Conservation (phyloP, 768 basidiomycete species). For the Kwoniella dendrophila region DNA sequence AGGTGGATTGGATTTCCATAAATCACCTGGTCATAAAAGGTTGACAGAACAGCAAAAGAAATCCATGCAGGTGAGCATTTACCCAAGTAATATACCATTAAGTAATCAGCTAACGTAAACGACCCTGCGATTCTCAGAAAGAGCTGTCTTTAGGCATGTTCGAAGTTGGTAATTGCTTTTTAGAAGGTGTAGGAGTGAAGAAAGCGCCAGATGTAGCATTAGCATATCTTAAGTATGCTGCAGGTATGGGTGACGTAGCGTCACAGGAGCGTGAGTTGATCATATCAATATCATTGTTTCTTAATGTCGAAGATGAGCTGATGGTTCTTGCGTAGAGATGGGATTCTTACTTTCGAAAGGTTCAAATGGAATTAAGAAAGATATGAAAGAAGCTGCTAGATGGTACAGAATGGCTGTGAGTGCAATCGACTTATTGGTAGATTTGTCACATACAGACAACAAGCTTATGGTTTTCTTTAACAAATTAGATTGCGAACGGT, state of each 20-base stretch:
- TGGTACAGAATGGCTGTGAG: constrained; percentile 55
- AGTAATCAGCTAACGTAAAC: constrained; percentile 4
- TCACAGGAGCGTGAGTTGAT: constrained; percentile 51
- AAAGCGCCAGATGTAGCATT: constrained; percentile 48
- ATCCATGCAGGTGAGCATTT: constrained; percentile 33
- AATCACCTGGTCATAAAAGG: constrained; percentile 26
- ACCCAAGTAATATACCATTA: neutral
- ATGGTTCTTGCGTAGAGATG: constrained; percentile 40
- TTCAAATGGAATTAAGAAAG: constrained; percentile 52
- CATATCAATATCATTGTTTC: neutral
- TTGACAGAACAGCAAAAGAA: constrained; percentile 34
- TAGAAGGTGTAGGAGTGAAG: constrained; percentile 53
- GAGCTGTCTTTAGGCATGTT: constrained; percentile 52
- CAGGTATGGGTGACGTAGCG: constrained; percentile 51
- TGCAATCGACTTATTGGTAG: constrained; percentile 12
- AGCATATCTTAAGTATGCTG: constrained; percentile 49
- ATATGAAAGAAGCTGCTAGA: constrained; percentile 54
- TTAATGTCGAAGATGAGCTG: neutral
- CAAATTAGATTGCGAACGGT: constrained; percentile 37
- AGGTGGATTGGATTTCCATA: constrained; percentile 33
- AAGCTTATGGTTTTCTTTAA: neutral
- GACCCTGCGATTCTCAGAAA: constrained; percentile 22
- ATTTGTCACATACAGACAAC: neutral
- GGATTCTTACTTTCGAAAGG: constrained; percentile 53
- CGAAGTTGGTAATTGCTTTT: constrained; percentile 53